phyloP scores from a whole-genome alignment of 495 filamentous ascomycete genomes.

The Hyaloscypha variabilis region DNA sequence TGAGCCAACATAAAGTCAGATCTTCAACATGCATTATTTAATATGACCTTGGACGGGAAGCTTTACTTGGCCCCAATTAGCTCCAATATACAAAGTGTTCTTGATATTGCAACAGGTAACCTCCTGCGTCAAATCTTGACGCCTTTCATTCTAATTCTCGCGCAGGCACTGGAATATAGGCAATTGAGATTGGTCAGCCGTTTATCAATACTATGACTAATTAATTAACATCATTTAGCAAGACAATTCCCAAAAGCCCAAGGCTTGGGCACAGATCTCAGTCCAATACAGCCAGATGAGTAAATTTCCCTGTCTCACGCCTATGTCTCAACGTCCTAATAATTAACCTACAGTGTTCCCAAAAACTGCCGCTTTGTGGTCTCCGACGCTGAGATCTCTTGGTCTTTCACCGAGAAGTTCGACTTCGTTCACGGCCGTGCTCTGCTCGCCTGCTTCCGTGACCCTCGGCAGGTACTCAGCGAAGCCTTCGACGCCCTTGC shows the following conservation, averaged over 20 bases:
- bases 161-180: slow-evolving; percentile 46
- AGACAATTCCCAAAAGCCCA: slow-evolving; percentile 31
- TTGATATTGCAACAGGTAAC: slow-evolving; percentile 29
- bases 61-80: slow-evolving; percentile 15
- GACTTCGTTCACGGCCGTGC: slow-evolving; percentile 36
- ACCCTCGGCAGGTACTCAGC: slow-evolving; percentile 8
- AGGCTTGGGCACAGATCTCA: slow-evolving; percentile 50
- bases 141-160: background rate
- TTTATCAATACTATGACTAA: background rate
- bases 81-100: slow-evolving; percentile 5
- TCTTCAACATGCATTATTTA: slow-evolving; percentile 45
- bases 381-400: slow-evolving; percentile 37
- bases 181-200: slow-evolving; percentile 51
- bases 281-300: slow-evolving; percentile 49
- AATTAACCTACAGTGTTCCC: slow-evolving; percentile 22
- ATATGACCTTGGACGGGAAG: slow-evolving; percentile 1
- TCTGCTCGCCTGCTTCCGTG: slow-evolving; percentile 18
- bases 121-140: background rate
- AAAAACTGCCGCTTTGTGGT: slow-evolving; percentile 38
- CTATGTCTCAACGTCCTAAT: too few relatives aligned
- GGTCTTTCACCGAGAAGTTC: slow-evolving; percentile 35
- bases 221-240: slow-evolving; percentile 19
- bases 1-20: slow-evolving; percentile 37
- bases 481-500: slow-evolving; percentile 30
- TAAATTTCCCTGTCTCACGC: background rate